Conservation (phyloP, 768 basidiomycete species). For the Trametes cingulata region DNA sequence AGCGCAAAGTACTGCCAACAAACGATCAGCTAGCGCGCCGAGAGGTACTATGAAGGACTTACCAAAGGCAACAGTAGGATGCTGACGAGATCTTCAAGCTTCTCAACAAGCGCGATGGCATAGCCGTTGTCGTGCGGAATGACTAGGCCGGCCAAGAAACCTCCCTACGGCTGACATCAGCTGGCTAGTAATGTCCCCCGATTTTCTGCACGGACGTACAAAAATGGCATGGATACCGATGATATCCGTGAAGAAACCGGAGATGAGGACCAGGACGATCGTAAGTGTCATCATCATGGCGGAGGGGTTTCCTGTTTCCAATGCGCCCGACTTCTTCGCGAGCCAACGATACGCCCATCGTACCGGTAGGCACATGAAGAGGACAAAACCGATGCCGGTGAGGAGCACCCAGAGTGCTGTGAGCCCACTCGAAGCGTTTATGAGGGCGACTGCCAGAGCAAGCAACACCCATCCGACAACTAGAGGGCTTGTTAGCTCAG, state of each 20-base stretch:
- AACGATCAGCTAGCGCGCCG: neutral
- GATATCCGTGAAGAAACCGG: conserved; percentile 84
- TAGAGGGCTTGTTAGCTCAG: neutral
- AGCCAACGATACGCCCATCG: conserved; percentile 68
- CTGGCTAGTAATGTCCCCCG: conserved; percentile 23
- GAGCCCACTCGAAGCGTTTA: conserved; percentile 72
- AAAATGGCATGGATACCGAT: conserved; percentile 79
- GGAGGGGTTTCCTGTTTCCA: conserved; percentile 73
- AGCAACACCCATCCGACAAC: conserved; percentile 80
- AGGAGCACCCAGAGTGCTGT: conserved; percentile 82
- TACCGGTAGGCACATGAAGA: conserved; percentile 68
- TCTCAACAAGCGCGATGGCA: conserved; percentile 78
- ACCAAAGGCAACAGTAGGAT: conserved; percentile 79
- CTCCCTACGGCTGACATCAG: conserved; percentile 44
- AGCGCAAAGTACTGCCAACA: conserved; percentile 68
- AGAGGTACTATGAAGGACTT: conserved; percentile 28
- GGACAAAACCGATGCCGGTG: conserved; percentile 59
- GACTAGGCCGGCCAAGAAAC: conserved; percentile 80
- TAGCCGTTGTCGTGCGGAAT: conserved; percentile 84
- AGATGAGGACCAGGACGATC: conserved; percentile 69
- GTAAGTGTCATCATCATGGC: conserved; percentile 78
- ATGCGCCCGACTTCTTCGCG: conserved; percentile 63
- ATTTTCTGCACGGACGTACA: conserved; percentile 36
- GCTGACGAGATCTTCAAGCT: conserved; percentile 83
- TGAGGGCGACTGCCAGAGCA: conserved; percentile 80